phyloP scores from a whole-genome alignment of 1,284 basidiomycete genomes.

The Naganishia cerealis region DNA sequence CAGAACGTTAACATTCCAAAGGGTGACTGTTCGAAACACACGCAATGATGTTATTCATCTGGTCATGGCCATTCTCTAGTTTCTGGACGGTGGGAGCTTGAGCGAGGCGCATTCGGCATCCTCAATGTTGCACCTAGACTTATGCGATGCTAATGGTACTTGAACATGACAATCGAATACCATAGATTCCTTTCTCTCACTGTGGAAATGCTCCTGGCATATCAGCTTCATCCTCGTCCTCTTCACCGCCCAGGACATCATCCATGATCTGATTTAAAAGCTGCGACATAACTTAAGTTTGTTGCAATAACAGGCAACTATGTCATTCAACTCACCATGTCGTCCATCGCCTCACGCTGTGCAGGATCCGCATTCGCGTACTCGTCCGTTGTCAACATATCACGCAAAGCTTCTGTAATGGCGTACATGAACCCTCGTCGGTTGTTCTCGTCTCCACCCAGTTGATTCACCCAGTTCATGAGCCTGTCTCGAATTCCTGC shows the following conservation, averaged over 20 bases:
- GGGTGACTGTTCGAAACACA: too few relatives aligned
- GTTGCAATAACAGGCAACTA: too few relatives aligned
- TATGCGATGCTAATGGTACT: not conserved
- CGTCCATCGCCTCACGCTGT: slow-evolving; percentile 21
- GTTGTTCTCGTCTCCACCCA: slow-evolving; percentile 26
- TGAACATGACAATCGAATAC: not conserved
- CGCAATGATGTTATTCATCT: too few relatives aligned
- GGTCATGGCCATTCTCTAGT: too few relatives aligned
- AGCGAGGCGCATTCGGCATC: too few relatives aligned
- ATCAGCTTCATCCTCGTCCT: slow-evolving; percentile 16
- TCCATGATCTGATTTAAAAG: slow-evolving; percentile 27
- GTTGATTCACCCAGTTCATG: slow-evolving; percentile 27
- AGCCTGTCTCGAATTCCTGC: slow-evolving; percentile 23
- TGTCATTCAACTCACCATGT: not conserved
- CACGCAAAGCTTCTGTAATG: slow-evolving; percentile 23
- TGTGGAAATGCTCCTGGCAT: slow-evolving; percentile 27
- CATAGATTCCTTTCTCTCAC: not conserved
- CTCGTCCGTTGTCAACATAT: slow-evolving; percentile 27
- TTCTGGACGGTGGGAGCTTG: too few relatives aligned
- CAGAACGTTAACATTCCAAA: too few relatives aligned
- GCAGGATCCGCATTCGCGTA: slow-evolving; percentile 18
- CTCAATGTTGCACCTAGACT: not conserved
- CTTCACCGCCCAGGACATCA: slow-evolving; percentile 14
- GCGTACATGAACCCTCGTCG: slow-evolving; percentile 20
- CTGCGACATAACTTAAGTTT: not conserved